Evolutionary conservation across 768 basidiomycete species (phyloP).

Genomic region (Tricholoma sp.): DNA sequence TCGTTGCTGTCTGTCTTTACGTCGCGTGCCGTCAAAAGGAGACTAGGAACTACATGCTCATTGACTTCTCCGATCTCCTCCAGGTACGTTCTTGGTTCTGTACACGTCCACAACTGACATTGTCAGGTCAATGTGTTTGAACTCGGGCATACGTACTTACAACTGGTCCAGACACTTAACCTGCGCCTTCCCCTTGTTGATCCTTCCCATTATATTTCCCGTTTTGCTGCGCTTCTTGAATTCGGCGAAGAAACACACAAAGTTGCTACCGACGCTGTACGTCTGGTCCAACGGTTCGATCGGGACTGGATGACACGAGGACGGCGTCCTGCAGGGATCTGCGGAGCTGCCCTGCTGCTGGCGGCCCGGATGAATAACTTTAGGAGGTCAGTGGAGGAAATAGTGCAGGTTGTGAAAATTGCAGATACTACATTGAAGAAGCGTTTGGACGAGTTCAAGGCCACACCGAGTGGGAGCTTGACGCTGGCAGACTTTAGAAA

Average conservation of each 20-base stretch:
- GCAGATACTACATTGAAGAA: conserved; percentile 94
- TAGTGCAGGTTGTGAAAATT: conserved; percentile 98
- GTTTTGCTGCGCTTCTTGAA: conserved; percentile 91
- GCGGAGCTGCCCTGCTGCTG: conserved; percentile 90
- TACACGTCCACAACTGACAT: conserved; percentile 5
- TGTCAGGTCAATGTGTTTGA: conserved; percentile 93
- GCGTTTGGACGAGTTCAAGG: conserved; percentile 91
- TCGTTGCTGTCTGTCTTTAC: conserved; percentile 95
- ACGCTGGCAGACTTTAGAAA: conserved; percentile 87
- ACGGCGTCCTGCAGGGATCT: conserved; percentile 93
- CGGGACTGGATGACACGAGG: conserved; percentile 98
- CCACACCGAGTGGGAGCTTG: conserved; percentile 78
- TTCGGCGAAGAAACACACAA: conserved; percentile 92
- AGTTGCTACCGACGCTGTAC: conserved; percentile 89
- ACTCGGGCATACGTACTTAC: conserved; percentile 92
- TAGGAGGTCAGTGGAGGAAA: conserved; percentile 85
- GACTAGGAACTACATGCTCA: conserved; percentile 92
- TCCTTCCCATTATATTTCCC: conserved; percentile 93
- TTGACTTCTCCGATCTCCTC: conserved; percentile 96
- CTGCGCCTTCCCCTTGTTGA: conserved; percentile 87
- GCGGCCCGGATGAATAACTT: conserved; percentile 99
- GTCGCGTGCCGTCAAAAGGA: conserved; percentile 90
- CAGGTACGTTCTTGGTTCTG: conserved; percentile 44
- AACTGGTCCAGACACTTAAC: conserved; percentile 84
- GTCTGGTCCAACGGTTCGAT: conserved; percentile 89